Base-by-base conservation (phyloP, 169 alveolate genomes). In the Miamiensis avidus region DNA sequence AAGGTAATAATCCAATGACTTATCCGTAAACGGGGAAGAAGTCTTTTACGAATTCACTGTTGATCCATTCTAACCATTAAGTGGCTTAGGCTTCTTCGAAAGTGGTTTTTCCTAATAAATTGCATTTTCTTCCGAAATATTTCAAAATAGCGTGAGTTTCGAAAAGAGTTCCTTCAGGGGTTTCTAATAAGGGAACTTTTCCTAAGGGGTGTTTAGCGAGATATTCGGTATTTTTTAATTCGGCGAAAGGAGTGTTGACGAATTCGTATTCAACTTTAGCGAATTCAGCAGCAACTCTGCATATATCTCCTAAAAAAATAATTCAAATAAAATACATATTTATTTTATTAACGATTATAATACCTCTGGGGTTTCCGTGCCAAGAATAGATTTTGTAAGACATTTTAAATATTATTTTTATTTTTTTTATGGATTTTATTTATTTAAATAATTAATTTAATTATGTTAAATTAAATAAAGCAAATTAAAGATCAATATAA, bases 181-280 rank as follows among this genome's bases (percentile, higher is more conserved):
- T 88, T 89, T 92, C 94, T 27, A 95, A 83, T 79, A 91, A 81
- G 69, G 96, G 97, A 85, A 92, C 85, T 79, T 91, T 89, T 25
- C 94, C 91, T 31, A 92, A 69, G 27, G 96, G 94, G 69, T 89
- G 83, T 74, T 91, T 92, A 34, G 85, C 88, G 30, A 78, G 33
- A 83, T 73, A 88, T 65, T 91, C 90, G 76, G 83, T 81, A n/a
- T 86, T 81, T 85, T 90, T 49, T 49, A 49, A 49, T 49, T 49
- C 69, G 69, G 69, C 4, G 4, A 11, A 11, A 11, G 4, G 20
- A 49, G 20, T 20, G 69, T 49, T 49, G 20, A 49, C 69, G 69
- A 49, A 49, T 49, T 49, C 69, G 69, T 49, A 49, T 4, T 49
- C 69, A 49, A 49, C 69, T 49, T 49, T 20, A 20, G 69, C 69